Percentiles rank a stretch among this genome's conserved stretches.
Evolutionary conservation across 2,329 filamentous ascomycete species (phyloP).

Genomic region (Fusarium nodosum): DNA sequence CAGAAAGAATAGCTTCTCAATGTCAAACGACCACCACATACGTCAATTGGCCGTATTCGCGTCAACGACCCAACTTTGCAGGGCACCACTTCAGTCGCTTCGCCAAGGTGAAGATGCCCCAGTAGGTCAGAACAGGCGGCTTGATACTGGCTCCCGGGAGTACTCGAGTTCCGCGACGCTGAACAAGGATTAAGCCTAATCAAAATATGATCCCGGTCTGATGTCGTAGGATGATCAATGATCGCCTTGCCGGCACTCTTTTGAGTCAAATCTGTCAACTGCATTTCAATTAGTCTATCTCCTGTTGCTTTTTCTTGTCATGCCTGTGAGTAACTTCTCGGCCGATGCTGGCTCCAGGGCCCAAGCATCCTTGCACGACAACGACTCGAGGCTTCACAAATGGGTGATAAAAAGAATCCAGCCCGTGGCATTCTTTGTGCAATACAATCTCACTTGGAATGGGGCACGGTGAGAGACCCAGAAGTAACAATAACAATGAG

Average conservation of each 20-base stretch:
- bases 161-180: slow-evolving; percentile 38
- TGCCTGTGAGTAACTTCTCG: slow-evolving; percentile 39
- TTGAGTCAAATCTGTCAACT: slow-evolving; percentile 51
- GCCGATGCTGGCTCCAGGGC: slow-evolving; percentile 27
- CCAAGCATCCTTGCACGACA: slow-evolving; percentile 12
- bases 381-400: slow-evolving; percentile 13
- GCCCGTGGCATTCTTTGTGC: slow-evolving; percentile 15
- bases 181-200: slow-evolving; percentile 44
- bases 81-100: slow-evolving; percentile 41
- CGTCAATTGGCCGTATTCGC: slow-evolving; percentile 33
- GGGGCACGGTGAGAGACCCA: slow-evolving; percentile 2
- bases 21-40: slow-evolving; percentile 22
- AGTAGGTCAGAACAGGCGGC: slow-evolving; percentile 18
- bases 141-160: slow-evolving; percentile 34
- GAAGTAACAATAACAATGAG: slow-evolving; percentile 7
- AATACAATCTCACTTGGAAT: not conserved
- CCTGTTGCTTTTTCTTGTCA: slow-evolving; percentile 42
- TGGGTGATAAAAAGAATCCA: slow-evolving; percentile 9
- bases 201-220: slow-evolving; percentile 29
- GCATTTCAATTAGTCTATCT: slow-evolving; percentile 44
- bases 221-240: slow-evolving; percentile 43
- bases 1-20: not conserved
- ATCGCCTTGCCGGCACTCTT: slow-evolving; percentile 46
- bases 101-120: slow-evolving; percentile 35
- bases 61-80: slow-evolving; percentile 45